Evolutionary conservation across 2,329 filamentous ascomycete genomes (phyloP).

Genomic region (Ceratocystis cacaofunesta): DNA sequence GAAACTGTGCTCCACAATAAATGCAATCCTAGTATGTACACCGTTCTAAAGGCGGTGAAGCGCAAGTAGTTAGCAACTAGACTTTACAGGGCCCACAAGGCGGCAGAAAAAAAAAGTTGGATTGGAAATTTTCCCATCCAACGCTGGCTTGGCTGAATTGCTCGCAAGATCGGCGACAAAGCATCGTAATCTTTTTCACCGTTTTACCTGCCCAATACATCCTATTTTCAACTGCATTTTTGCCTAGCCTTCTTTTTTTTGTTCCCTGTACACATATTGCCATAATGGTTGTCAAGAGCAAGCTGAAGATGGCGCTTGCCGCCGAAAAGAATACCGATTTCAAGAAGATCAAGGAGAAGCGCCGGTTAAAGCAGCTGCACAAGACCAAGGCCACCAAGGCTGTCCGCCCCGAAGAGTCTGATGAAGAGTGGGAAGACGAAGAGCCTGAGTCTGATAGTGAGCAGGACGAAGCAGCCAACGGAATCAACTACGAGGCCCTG

Average conservation of each 20-base stretch:
- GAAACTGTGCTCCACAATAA: background rate
- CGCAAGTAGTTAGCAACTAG: slow-evolving; percentile 5
- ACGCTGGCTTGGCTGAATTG: background rate
- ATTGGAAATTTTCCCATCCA: slow-evolving; percentile 13
- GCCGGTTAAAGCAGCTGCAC: slow-evolving; percentile 32
- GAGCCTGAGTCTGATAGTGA: slow-evolving; percentile 23
- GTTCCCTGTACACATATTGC: background rate
- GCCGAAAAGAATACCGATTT: slow-evolving; percentile 41
- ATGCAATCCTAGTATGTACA: background rate
- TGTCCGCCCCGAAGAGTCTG: slow-evolving; percentile 21
- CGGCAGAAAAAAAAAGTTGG: slow-evolving; percentile 16
- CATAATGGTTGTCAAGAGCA: slow-evolving; percentile 32
- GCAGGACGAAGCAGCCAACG: slow-evolving; percentile 20
- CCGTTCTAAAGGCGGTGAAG: slow-evolving; percentile 13
- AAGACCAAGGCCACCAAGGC: slow-evolving; percentile 25
- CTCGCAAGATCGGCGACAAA: background rate
- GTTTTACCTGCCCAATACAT: background rate
- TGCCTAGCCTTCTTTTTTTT: background rate
- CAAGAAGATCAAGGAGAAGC: slow-evolving; percentile 36
- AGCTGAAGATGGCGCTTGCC: slow-evolving; percentile 38
- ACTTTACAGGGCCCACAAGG: slow-evolving; percentile 12
- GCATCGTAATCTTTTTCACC: background rate
- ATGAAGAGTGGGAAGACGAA: slow-evolving; percentile 26
- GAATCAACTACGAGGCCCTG: slow-evolving; percentile 38
- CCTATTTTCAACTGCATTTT: background rate